Percentiles rank a stretch among this genome's conserved stretches.
These are phyloP conservation scores for Schizosaccharomyces cryophilus DNA, from an alignment of 805 yeast species.

Conservation along the genomic window DNA sequence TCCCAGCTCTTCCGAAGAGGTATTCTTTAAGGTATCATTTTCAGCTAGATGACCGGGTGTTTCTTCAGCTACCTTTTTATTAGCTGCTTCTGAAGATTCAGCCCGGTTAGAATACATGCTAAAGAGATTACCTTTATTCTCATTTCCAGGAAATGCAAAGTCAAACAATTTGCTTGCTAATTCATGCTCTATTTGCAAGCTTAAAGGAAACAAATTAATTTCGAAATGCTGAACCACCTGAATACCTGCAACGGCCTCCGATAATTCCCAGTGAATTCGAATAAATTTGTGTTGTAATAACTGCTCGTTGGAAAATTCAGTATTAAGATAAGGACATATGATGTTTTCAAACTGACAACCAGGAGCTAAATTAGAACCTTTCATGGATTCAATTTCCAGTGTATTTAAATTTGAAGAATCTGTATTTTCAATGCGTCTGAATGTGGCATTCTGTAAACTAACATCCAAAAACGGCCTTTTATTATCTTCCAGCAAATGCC, in stretches of 20 bases:
- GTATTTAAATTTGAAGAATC: constrained; percentile 45
- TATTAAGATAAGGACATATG: constrained; percentile 25
- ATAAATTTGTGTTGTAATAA: constrained; percentile 16
- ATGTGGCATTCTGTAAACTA: constrained; percentile 35
- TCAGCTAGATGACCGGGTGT: not conserved
- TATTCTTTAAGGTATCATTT: not conserved
- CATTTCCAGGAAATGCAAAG: constrained; percentile 42
- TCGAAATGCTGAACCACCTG: constrained; percentile 46
- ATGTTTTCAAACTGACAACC: constrained; percentile 45
- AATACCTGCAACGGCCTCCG: constrained; percentile 74
- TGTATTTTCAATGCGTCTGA: constrained; percentile 33
- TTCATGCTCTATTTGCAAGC: constrained; percentile 45
- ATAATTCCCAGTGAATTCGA: constrained; percentile 46
- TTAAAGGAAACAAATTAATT: constrained; percentile 38
- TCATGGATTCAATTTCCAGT: constrained; percentile 34
- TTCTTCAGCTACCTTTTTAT: not conserved
- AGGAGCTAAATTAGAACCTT: constrained; percentile 39
- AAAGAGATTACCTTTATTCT: constrained; percentile 5
- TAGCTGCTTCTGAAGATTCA: not conserved
- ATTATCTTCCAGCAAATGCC: constrained; percentile 40
- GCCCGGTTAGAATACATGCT: not conserved
- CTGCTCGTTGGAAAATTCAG: constrained; percentile 10
- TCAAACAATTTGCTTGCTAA: constrained; percentile 37
- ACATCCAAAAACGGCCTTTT: constrained; percentile 46
- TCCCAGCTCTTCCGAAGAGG: not conserved